A percentile compares a stretch with the other conserved stretches of the same genome.
phyloP scores from a whole-genome alignment of 495 filamentous ascomycete species.

The Penicillium goetzii region DNA sequence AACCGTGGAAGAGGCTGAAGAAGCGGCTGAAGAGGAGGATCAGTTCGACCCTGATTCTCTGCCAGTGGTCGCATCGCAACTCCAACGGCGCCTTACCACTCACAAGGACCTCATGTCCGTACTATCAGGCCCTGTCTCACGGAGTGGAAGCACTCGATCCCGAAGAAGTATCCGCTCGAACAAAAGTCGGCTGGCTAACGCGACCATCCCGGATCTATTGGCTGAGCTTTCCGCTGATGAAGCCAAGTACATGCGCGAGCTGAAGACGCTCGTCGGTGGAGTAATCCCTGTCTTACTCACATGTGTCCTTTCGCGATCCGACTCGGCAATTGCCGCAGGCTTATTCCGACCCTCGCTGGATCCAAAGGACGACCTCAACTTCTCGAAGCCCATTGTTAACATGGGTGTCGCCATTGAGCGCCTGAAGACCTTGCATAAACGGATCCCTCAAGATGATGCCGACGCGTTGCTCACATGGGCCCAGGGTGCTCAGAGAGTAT shows the following conservation, averaged over 20 bases:
- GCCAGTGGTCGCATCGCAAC: constrained; percentile 48
- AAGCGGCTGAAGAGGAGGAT: constrained; percentile 45
- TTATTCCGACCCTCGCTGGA: constrained; percentile 63
- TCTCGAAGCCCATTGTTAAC: constrained; percentile 87
- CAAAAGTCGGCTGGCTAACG: constrained; percentile 64
- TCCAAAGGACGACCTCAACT: constrained; percentile 59
- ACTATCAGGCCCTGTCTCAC: constrained; percentile 72
- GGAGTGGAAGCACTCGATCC: constrained; percentile 68
- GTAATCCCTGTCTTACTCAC: constrained; percentile 91
- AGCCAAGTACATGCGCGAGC: constrained; percentile 85
- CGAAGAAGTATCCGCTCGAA: constrained; percentile 72
- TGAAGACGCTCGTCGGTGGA: constrained; percentile 92
- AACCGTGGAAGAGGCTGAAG: constrained; percentile 19
- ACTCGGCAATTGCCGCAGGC: constrained; percentile 65
- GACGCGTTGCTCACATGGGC: constrained; percentile 80
- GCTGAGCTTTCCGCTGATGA: constrained; percentile 83
- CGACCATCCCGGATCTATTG: constrained; percentile 74
- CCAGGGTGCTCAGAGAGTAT: constrained; percentile 71
- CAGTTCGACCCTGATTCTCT: constrained; percentile 50
- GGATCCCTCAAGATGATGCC: constrained; percentile 71
- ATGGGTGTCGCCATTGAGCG: constrained; percentile 93
- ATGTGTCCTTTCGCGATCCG: constrained; percentile 77
- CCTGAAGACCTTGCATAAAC: constrained; percentile 76
- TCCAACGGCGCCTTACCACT: constrained; percentile 80
- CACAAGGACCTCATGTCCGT: constrained; percentile 94